Evolutionary conservation across 2,329 filamentous ascomycete genomes (phyloP).

Genomic region (Fusarium nematophilum): DNA sequence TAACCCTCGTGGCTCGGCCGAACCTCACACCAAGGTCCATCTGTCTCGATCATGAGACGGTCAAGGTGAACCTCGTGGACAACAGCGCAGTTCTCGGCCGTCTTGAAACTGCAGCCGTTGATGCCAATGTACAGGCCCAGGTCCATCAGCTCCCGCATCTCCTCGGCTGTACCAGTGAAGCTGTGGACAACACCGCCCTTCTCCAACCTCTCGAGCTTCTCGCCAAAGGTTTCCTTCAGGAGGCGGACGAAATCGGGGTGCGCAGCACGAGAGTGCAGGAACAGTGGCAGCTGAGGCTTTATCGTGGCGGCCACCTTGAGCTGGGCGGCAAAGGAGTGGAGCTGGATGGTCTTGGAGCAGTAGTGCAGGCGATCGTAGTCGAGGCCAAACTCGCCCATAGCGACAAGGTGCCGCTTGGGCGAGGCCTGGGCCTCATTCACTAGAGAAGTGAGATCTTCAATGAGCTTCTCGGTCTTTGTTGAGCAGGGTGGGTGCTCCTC

Average conservation of each 20-base stretch:
- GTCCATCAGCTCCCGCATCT: slow-evolving; percentile 83
- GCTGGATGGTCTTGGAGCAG: slow-evolving; percentile 81
- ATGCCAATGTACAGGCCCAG: slow-evolving; percentile 92
- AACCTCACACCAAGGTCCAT: slow-evolving; percentile 98
- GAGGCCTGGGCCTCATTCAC: slow-evolving; percentile 67
- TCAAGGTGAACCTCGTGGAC: slow-evolving; percentile 83
- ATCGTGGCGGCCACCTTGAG: slow-evolving; percentile 78
- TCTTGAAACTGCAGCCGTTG: slow-evolving; percentile 97
- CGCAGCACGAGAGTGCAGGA: slow-evolving; percentile 91
- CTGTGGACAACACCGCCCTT: slow-evolving; percentile 90
- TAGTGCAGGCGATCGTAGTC: slow-evolving; percentile 94
- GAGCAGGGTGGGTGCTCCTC: slow-evolving; percentile 62
- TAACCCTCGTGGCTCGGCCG: slow-evolving; percentile 87
- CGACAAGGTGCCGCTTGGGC: slow-evolving; percentile 65
- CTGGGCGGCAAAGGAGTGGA: slow-evolving; percentile 87
- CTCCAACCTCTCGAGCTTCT: slow-evolving; percentile 72
- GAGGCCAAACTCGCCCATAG: slow-evolving; percentile 94
- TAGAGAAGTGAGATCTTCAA: slow-evolving; percentile 72
- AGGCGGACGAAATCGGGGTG: slow-evolving; percentile 84
- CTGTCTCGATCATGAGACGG: slow-evolving; percentile 91
- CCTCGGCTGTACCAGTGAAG: slow-evolving; percentile 89
- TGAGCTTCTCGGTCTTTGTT: slow-evolving; percentile 58
- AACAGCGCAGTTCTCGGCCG: slow-evolving; percentile 87
- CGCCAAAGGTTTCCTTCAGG: slow-evolving; percentile 68
- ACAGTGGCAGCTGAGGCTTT: slow-evolving; percentile 84